phyloP scores from a whole-genome alignment of 768 basidiomycete species.

The Jaapia argillacea region DNA sequence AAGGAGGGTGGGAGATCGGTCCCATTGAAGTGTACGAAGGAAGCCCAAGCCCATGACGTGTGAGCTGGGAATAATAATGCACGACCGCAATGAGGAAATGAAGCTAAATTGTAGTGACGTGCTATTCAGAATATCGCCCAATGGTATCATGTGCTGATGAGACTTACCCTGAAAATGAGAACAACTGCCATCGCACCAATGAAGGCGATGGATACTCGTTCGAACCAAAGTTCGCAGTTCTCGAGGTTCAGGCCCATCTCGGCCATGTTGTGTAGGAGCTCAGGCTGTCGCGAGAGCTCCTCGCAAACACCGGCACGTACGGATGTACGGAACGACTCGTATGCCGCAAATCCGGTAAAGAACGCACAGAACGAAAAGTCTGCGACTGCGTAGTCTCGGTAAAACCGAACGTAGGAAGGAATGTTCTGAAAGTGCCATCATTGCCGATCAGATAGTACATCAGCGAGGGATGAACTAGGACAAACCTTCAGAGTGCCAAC shows the following conservation, averaged over 20 bases:
- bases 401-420: slow-evolving; percentile 61
- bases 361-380: slow-evolving; percentile 66
- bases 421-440: slow-evolving; percentile 35
- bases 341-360: slow-evolving; percentile 43
- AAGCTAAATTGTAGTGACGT: slow-evolving; percentile 30
- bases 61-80: slow-evolving; percentile 49
- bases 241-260: slow-evolving; percentile 69
- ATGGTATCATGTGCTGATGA: slow-evolving; percentile 1
- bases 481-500: slow-evolving; percentile 59
- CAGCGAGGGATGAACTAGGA: slow-evolving; percentile 5
- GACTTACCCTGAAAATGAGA: slow-evolving; percentile 39
- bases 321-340: slow-evolving; percentile 44
- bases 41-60: slow-evolving; percentile 26
- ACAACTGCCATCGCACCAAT: slow-evolving; percentile 50
- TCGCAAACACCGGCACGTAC: slow-evolving; percentile 60
- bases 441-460: not conserved
- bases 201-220: slow-evolving; percentile 49
- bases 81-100: slow-evolving; percentile 71
- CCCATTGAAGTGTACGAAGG: slow-evolving; percentile 12
- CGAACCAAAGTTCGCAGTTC: slow-evolving; percentile 76
- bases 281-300: slow-evolving; percentile 64
- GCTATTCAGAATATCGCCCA: not conserved
- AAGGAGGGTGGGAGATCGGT: slow-evolving; percentile 8
- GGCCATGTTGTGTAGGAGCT: slow-evolving; percentile 58
- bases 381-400: slow-evolving; percentile 74